Percentiles rank a stretch among this genome's conserved stretches.
Evolutionary conservation across 2,329 filamentous ascomycete species (phyloP).

Genomic region (Calonectria hongkongensis): DNA sequence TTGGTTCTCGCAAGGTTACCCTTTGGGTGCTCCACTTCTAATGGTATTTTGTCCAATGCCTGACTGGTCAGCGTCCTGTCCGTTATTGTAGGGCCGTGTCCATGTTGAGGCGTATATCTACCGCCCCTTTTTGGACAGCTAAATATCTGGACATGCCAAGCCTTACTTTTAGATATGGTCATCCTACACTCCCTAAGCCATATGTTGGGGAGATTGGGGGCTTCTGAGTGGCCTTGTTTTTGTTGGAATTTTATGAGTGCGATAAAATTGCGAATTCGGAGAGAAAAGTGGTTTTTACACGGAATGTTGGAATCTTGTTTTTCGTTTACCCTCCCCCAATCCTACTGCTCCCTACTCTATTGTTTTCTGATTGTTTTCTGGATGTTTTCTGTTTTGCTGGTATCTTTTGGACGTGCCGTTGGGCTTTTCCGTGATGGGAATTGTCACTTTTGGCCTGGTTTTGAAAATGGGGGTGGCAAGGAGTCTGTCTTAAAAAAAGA

Average conservation of each 20-base stretch:
- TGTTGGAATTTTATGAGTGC: constrained; percentile 38
- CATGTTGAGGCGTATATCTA: background rate
- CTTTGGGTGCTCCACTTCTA: constrained; percentile 15
- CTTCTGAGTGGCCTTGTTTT: constrained; percentile 26
- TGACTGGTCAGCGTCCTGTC: background rate
- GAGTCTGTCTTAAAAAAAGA: constrained; percentile 46
- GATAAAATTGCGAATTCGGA: constrained; percentile 38
- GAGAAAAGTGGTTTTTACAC: constrained; percentile 49
- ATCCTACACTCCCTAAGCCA: background rate
- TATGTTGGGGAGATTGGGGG: background rate
- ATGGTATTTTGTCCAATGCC: constrained; percentile 26
- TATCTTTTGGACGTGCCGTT: constrained; percentile 35
- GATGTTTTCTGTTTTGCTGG: constrained; percentile 18
- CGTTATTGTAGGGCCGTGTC: background rate
- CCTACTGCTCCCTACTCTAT: constrained; percentile 30
- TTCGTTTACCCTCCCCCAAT: constrained; percentile 27
- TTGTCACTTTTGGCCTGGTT: constrained; percentile 33
- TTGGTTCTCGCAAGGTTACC: constrained; percentile 18
- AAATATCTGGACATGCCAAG: constrained; percentile 28
- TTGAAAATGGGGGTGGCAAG: constrained; percentile 44
- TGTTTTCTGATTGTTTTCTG: constrained; percentile 30
- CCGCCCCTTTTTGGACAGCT: constrained; percentile 24
- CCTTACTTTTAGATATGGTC: constrained; percentile 19
- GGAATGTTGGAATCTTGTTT: constrained; percentile 38
- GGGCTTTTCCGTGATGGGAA: constrained; percentile 14